phyloP scores from a whole-genome alignment of 768 basidiomycete species.

The Bullera alba region DNA sequence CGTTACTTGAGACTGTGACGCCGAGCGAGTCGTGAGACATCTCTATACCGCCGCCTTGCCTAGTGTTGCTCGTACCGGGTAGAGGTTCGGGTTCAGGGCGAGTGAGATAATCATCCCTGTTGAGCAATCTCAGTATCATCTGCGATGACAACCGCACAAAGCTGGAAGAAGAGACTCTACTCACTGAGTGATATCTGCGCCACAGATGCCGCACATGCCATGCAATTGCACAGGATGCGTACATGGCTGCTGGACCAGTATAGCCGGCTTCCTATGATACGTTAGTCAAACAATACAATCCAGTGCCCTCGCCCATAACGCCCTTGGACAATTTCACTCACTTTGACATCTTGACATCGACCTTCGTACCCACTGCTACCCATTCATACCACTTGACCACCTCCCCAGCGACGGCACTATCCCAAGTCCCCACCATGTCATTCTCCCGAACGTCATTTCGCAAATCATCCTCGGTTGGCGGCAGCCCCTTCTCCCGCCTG shows the following conservation, averaged over 20 bases:
- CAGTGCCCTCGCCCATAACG: too few species aligned
- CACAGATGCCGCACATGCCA: slow-evolving; percentile 88
- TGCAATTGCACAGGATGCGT: slow-evolving; percentile 89
- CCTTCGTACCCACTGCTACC: slow-evolving; percentile 16
- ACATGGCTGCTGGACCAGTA: slow-evolving; percentile 80
- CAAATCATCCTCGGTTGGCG: slow-evolving; percentile 7
- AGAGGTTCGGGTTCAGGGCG: slow-evolving; percentile 3
- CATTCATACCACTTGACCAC: slow-evolving; percentile 57
- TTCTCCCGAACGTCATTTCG: slow-evolving; percentile 50
- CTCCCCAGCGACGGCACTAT: slow-evolving; percentile 73
- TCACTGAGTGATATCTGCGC: slow-evolving; percentile 71
- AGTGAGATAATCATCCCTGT: slow-evolving; percentile 41
- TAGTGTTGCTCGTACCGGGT: slow-evolving; percentile 28
- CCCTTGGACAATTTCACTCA: slow-evolving; percentile 13
- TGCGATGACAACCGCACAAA: neutral
- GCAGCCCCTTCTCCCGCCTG: slow-evolving; percentile 43
- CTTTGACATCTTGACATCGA: slow-evolving; percentile 22
- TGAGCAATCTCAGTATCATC: neutral
- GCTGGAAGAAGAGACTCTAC: neutral
- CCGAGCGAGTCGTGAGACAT: slow-evolving; percentile 91
- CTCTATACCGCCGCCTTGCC: slow-evolving; percentile 28
- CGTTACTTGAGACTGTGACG: slow-evolving; percentile 75
- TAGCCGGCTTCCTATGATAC: slow-evolving; percentile 20
- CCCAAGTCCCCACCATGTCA: slow-evolving; percentile 86
- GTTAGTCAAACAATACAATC: neutral